Evolutionary conservation across 202 grass and related monocot genomes (phyloP), one percentile per base, ranked within the genome.

Genomic region (Elaeis oleifera): DNA sequence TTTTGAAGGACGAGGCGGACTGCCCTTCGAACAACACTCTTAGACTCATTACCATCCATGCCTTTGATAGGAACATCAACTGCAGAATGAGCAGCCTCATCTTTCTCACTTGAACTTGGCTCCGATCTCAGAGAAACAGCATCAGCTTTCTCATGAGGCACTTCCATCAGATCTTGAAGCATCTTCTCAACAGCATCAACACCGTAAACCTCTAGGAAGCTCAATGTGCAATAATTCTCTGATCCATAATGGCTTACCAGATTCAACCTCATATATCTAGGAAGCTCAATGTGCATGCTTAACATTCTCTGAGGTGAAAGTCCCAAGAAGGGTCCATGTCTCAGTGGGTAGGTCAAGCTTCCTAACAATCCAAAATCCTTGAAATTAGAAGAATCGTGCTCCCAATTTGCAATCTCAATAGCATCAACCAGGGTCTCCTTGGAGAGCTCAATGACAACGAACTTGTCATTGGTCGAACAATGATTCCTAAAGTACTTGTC

Each of bases 361-460:
- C 90, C 90, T 59, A 72, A 56, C 59, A 96, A 65, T 58, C 85
- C 78, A 22, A 85, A 68, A 36, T 88, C 78, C 53, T 25, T 76
- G 49, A 96, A 88, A 53, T 90, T 96, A 11, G 91, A 96, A 18
- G 91, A 90, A 68, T 96, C 85, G 75, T 96, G 87, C 84, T 96
- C 91, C 54, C 88, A 76, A 77, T 96, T 96, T 8, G 87, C 87
- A 27, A 96, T 78, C 70, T 65, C 91, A 3, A 90, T 63, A 55
- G 81, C 79, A 73, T 88, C 78, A 15, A 90, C 87, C 0, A 96
- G 81, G 73, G 87, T 96, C 77, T 96, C 87, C 85, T 96, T 81
- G 1, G 87, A 56, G 52, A 96, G 80, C 82, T 96, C 87, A 9
- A 90, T 65, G 29, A 76, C 79, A 4, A 96, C 76, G 60, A 88